These are phyloP conservation scores for Suaeda aralocaspica DNA, from an alignment of 148 eudicot species.

Conservation along the genomic window DNA sequence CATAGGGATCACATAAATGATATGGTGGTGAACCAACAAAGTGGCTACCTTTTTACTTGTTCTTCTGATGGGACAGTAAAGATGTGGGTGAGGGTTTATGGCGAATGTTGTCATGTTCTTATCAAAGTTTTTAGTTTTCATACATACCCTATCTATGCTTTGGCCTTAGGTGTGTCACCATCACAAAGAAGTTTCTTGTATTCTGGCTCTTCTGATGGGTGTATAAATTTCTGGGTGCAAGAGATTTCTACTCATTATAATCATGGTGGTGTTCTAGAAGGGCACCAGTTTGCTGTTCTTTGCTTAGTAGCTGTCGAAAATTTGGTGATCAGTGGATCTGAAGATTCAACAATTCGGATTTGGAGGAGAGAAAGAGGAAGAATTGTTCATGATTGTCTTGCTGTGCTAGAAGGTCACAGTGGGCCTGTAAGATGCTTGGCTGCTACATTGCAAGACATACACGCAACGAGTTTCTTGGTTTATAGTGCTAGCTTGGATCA, in stretches of 20 bases:
- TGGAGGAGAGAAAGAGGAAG: too few species aligned
- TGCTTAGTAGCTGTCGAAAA: conserved; percentile 43
- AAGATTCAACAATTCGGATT: too few species aligned
- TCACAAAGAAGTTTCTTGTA: conserved; percentile 39
- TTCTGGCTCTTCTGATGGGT: too few species aligned
- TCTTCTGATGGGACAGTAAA: conserved; percentile 65
- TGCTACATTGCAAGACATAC: conserved; percentile 36
- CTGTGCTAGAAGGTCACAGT: too few species aligned
- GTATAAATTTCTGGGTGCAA: conserved; percentile 64
- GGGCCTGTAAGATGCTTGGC: conserved; percentile 57
- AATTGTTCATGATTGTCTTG: too few species aligned
- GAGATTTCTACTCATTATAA: conserved; percentile 51
- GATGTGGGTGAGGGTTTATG: conserved; percentile 60
- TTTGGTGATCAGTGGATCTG: conserved; percentile 50
- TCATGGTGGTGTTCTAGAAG: conserved; percentile 62
- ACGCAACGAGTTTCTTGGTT: conserved; percentile 36
- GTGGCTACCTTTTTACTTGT: conserved; percentile 56
- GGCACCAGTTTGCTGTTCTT: conserved; percentile 56
- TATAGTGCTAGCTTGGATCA: conserved; percentile 63
- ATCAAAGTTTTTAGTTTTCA: conserved; percentile 59
- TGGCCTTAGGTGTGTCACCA: conserved; percentile 41
- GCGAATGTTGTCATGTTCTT: conserved; percentile 49
- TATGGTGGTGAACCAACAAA: conserved; percentile 54
- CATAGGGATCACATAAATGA: too few species aligned
- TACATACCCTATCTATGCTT: conserved; percentile 50